Base-by-base conservation (phyloP, 495 filamentous ascomycete genomes). In the Tuber calosporum region DNA sequence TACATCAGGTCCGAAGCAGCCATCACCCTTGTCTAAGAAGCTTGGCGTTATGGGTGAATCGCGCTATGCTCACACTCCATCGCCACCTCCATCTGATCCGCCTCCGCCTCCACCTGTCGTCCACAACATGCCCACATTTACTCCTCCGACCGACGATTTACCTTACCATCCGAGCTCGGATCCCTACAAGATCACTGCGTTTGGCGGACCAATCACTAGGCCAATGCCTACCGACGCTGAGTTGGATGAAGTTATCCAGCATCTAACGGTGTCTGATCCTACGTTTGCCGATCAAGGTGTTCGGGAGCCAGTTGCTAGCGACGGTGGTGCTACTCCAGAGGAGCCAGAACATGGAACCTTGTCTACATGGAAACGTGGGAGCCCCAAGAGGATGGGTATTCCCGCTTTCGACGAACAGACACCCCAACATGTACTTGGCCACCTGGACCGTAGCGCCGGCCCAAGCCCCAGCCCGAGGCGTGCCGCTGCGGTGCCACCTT, bases 191-290 rank as follows among this genome's bases (percentile, higher is more conserved):
- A 70, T 45, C 4, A 62, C 69, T 66, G 26, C 68, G 11, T 78
- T 77, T 48, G 66, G 34, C 8, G 71, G 75, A n/a, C 66, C 71
- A 22, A 40, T 70, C 11, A 4, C 77, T 30, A 74, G 48, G 30
- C 70, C 73, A 17, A 81, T 78, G 79, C 79, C 79, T 22, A 81
- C 79, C 11, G 79, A 80, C 62, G 78, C 79, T 26, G 79, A 81
- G 66, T 58, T 81, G 58, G 79, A 81, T 68, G 79, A 81, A n/a
- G 73, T 81, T 73, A 73, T 81, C 77, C 70, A 48, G 69, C 69
- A 79, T 7, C 43, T 81, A 71, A 53, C 62, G 4, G 38, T 53
- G 7, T 66, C 37, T 39, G 79, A 78, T 72, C 72, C 75, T 30
- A 74, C 68, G 2, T 81, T 74, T 69, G 53, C 58, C 30, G 42